Evolutionary conservation across 768 basidiomycete species (phyloP), one percentile per base, ranked within the genome.

Genomic region (Ramaria rubella): DNA sequence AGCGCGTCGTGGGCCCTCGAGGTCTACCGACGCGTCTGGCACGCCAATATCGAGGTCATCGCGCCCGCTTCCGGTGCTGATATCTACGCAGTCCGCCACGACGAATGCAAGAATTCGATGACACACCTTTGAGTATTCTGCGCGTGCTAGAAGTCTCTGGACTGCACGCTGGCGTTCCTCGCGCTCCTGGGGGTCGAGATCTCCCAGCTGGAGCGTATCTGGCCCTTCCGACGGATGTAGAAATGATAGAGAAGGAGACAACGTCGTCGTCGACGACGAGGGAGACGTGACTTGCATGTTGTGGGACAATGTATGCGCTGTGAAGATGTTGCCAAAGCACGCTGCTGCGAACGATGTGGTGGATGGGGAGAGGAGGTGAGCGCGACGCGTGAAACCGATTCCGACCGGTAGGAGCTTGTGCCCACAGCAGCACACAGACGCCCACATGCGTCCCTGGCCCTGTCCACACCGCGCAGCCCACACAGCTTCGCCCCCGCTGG

Each of bases 51-150:
- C 66, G 69, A 65, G 66, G 61, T 38, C 57, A 51, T 51, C 45
- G 59, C 55, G 50, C 52, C n/a, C 40, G 34, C 42, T 38, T 14
- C 23, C 58, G 46, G 58, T 23, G 58, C 21, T 36, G 42, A 27
- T 34, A 50, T n/a, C 19, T 44, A 23, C 42, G 42, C 42, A 21
- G 17, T 51, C 26, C 50, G 57, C 30, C 52, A 8, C 36, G 14
- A 8, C 17, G 40, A 34, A 40, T 21, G 30, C 33, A 24, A 51
- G 48, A 54, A 64, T 64, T 63, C 62, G 63, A 58, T 59, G 55
- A 78, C 87, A 71, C 69, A 91, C 90, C 77, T 86, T 86, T 19
- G 87, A 85, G 49, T 90, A 70, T 68, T 91, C 87, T 26, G 89
- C 88, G 61, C 86, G 80, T 48, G 85, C 87, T 59, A 87, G 70